Conservation (phyloP, 177 flowering plant genomes). For the Telopea speciosissima region DNA sequence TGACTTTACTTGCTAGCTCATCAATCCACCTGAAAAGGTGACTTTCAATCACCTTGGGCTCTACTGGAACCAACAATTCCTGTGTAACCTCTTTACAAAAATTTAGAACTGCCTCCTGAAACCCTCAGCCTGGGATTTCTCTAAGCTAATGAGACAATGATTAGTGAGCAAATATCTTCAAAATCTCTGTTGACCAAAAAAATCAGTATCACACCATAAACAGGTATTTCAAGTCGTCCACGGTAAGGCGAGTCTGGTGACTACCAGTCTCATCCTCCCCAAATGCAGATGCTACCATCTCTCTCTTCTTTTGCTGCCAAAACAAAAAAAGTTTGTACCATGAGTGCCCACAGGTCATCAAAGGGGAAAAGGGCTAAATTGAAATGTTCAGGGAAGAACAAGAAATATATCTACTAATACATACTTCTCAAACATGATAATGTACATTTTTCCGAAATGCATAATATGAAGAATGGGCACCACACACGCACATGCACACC, state of each 20-base stretch:
- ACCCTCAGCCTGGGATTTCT: not conserved
- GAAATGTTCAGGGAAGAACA: not conserved
- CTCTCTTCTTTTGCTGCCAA: constrained; percentile 89
- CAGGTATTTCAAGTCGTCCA: constrained; percentile 81
- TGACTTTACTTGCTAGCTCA: constrained; percentile 1
- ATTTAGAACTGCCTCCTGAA: not conserved
- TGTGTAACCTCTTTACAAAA: not conserved
- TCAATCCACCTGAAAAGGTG: not conserved
- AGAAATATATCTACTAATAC: not conserved
- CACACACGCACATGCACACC: too few species aligned
- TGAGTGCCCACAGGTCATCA: not conserved
- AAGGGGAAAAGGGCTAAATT: not conserved
- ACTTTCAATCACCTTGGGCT: not conserved
- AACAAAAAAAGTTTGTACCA: constrained; percentile 2
- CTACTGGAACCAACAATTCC: not conserved
- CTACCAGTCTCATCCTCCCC: constrained; percentile 85
- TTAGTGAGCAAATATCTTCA: constrained; percentile 7
- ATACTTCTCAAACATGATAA: not conserved
- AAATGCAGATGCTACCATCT: constrained; percentile 94
- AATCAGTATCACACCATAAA: constrained; percentile 50
- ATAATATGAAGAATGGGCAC: too few species aligned
- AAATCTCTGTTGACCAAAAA: too few species aligned
- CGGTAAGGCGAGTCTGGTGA: constrained; percentile 72
- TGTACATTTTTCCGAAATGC: not conserved
- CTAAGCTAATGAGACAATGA: not conserved